Evolutionary conservation across 1,284 basidiomycete genomes (phyloP).

Genomic region (Phlebopus sp.): DNA sequence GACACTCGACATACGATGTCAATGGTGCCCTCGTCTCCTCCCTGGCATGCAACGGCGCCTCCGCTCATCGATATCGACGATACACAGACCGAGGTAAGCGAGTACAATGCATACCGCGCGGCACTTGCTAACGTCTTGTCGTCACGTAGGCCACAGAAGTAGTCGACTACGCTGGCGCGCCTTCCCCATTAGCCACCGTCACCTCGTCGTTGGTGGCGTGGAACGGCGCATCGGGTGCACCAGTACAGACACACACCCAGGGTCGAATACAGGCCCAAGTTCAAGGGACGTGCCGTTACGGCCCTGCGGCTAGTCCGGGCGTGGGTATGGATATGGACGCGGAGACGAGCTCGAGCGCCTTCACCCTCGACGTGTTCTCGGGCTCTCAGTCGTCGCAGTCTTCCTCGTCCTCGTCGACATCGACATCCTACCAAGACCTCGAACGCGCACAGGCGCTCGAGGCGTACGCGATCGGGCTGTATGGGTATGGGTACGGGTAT

Average conservation of each 20-base stretch:
- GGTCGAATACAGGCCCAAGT: not conserved
- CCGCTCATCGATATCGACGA: constrained; percentile 5
- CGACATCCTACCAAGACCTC: constrained; percentile 14
- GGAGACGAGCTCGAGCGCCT: no score
- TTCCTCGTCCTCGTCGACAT: not conserved
- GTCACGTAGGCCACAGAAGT: no score
- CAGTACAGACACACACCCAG: constrained; percentile 2
- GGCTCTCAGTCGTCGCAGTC: no score
- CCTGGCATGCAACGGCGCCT: not conserved
- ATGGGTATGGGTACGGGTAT: constrained; percentile 26
- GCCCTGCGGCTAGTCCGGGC: no score
- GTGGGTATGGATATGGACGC: no score
- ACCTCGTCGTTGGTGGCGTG: constrained; percentile 34
- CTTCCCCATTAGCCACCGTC: constrained; percentile 30
- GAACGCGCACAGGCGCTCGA: constrained; percentile 29
- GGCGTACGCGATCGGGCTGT: constrained; percentile 29
- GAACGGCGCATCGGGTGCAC: constrained; percentile 19
- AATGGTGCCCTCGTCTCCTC: not conserved
- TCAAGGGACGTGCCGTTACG: no score
- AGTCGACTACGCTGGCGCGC: constrained; percentile 5
- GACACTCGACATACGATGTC: not conserved
- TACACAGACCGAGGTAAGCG: constrained; percentile 9
- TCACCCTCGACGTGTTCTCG: no score
- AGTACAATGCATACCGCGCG: no score
- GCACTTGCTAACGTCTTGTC: no score